phyloP scores from a whole-genome alignment of 768 basidiomycete genomes.

The Lactarius pseudohatsudake region DNA sequence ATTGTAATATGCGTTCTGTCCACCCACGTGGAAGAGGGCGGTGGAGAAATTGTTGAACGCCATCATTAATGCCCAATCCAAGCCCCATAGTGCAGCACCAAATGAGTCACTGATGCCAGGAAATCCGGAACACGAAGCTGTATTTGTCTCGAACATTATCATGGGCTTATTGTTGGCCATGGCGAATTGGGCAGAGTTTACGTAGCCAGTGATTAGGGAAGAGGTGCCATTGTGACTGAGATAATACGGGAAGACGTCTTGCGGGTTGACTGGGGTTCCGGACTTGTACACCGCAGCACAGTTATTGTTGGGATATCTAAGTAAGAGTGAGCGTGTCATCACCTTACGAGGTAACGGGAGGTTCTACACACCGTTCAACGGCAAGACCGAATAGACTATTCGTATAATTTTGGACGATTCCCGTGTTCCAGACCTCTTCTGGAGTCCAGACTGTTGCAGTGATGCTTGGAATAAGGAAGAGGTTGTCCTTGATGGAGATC shows the following conservation, averaged over 20 bases:
- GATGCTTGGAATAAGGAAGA: conserved; percentile 27
- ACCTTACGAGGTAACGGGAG: background rate
- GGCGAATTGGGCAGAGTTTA: conserved; percentile 46
- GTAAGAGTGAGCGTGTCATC: conserved; percentile 16
- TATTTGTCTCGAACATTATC: conserved; percentile 59
- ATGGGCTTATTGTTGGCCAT: conserved; percentile 43
- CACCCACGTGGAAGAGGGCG: conserved; percentile 54
- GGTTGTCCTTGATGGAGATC: conserved; percentile 7
- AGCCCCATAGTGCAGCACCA: conserved; percentile 51
- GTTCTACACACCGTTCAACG: conserved; percentile 22
- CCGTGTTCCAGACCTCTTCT: conserved; percentile 25
- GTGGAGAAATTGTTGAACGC: conserved; percentile 48
- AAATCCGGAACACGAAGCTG: conserved; percentile 52
- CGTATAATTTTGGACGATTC: conserved; percentile 19
- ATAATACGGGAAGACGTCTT: conserved; percentile 51
- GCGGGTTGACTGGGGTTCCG: conserved; percentile 44
- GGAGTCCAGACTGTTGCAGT: conserved; percentile 21
- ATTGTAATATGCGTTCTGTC: conserved; percentile 65
- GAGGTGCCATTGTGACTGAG: conserved; percentile 58
- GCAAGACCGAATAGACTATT: conserved; percentile 21
- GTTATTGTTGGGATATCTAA: conserved; percentile 61
- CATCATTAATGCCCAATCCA: conserved; percentile 55
- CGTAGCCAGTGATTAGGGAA: conserved; percentile 52
- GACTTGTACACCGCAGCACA: conserved; percentile 52
- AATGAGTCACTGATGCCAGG: conserved; percentile 58